Evolutionary conservation across 306 rosid genomes (phyloP).

Genomic region (Inga laurina): DNA sequence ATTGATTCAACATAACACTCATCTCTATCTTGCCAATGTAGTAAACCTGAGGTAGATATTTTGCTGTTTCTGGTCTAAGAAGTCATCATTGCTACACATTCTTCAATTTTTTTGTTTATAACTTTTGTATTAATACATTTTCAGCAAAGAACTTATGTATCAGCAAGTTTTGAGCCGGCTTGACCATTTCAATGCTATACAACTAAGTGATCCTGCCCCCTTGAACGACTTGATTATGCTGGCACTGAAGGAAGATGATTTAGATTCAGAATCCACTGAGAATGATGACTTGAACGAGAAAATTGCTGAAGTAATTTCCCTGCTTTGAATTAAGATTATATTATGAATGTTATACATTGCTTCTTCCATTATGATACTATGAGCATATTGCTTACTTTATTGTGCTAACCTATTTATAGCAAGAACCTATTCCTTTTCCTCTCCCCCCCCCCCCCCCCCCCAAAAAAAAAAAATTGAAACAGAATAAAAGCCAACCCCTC

Average conservation of each 20-base stretch:
- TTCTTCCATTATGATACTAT: conserved; percentile 2
- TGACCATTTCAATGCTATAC: conserved; percentile 81
- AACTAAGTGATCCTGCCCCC: conserved; percentile 83
- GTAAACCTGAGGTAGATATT: conserved; percentile 73
- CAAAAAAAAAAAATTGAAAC: neutral
- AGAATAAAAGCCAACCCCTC: neutral
- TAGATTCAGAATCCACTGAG: conserved; percentile 55
- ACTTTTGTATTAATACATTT: conserved; percentile 31
- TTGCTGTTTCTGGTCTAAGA: conserved; percentile 26
- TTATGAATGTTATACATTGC: conserved; percentile 18
- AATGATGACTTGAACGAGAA: conserved; percentile 62
- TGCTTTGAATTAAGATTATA: conserved; percentile 17
- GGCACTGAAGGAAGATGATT: conserved; percentile 84
- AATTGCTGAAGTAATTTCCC: conserved; percentile 78
- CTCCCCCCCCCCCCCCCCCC: too few species aligned
- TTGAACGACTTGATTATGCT: conserved; percentile 68
- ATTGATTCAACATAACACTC: conserved; percentile 89
- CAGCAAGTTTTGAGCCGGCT: conserved; percentile 90
- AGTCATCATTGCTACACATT: neutral
- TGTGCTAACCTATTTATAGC: neutral
- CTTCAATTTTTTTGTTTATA: neutral
- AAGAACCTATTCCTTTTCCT: neutral
- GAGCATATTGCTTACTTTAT: neutral
- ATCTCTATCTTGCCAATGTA: conserved; percentile 89
- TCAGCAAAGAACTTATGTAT: conserved; percentile 96